These are phyloP conservation scores for Trifolium fragiferum DNA, from an alignment of 306 rosid species.

Conservation along the genomic window DNA sequence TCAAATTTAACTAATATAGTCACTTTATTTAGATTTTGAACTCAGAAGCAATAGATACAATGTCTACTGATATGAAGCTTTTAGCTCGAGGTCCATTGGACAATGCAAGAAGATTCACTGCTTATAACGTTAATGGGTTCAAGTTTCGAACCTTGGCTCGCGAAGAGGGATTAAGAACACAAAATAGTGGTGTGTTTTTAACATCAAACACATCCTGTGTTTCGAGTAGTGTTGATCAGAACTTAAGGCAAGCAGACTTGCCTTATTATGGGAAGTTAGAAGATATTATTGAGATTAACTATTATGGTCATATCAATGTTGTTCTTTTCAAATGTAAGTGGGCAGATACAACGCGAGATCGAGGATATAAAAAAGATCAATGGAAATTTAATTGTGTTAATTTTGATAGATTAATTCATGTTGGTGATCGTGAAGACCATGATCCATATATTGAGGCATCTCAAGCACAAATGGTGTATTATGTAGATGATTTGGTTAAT, in stretches of 20 bases:
- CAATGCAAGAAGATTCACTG: background rate
- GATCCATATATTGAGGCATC: constrained; percentile 4
- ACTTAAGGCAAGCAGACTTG: background rate
- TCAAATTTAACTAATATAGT: no score
- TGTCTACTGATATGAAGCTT: background rate
- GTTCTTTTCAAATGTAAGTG: background rate
- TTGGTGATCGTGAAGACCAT: constrained; percentile 1
- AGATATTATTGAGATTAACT: background rate
- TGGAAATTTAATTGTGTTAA: constrained; percentile 2
- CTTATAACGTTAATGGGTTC: background rate
- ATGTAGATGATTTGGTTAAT: background rate
- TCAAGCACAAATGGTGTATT: constrained; percentile 13
- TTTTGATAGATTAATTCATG: constrained; percentile 1
- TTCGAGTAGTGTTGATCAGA: background rate
- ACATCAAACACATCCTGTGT: background rate
- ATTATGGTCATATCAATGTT: no score
- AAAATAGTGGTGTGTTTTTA: background rate
- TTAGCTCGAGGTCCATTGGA: background rate
- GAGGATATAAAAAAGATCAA: background rate
- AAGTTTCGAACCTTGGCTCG: background rate
- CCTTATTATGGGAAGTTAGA: constrained; percentile 17
- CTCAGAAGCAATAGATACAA: background rate
- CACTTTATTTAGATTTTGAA: no score
- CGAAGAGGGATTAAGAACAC: background rate
- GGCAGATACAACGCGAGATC: background rate